These are phyloP conservation scores for Schizochytrium sp. DNA, from an alignment of 108 stramenopile species.

Conservation along the genomic window DNA sequence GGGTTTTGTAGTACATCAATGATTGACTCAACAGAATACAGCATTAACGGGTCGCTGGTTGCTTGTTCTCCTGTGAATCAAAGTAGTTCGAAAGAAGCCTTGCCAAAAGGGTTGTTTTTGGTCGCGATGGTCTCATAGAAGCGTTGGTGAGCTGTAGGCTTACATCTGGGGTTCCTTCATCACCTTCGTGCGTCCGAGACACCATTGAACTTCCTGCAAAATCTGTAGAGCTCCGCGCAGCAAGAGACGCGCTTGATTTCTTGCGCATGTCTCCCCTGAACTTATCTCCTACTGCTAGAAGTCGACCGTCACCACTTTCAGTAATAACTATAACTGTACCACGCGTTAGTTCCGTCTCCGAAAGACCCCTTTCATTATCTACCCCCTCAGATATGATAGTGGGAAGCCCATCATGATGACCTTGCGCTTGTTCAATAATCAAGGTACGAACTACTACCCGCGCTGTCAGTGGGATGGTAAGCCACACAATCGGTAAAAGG, in stretches of 20 bases:
- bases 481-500: conserved; percentile 14
- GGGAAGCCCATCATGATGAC: background rate
- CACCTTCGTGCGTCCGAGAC: no score
- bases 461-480: conserved; percentile 13
- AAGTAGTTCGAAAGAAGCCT: no score
- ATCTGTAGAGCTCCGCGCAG: no score
- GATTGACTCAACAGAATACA: no score
- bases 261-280: background rate
- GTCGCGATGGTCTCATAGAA: no score
- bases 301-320: background rate
- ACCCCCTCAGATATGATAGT: background rate
- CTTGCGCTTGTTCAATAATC: background rate
- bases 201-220: no score
- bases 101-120: no score
- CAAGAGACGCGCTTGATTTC: background rate
- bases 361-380: background rate
- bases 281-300: background rate
- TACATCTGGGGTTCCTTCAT: no score
- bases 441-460: conserved; percentile 26
- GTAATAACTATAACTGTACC: background rate
- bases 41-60: no score
- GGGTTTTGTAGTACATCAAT: no score
- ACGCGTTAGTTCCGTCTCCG: conserved; percentile 6
- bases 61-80: no score
- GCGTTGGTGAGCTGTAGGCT: no score